Percentiles rank a stretch among this genome's conserved stretches.
Evolutionary conservation across 2,329 filamentous ascomycete genomes (phyloP).

Genomic region (Stagonosporopsis vannaccii): DNA sequence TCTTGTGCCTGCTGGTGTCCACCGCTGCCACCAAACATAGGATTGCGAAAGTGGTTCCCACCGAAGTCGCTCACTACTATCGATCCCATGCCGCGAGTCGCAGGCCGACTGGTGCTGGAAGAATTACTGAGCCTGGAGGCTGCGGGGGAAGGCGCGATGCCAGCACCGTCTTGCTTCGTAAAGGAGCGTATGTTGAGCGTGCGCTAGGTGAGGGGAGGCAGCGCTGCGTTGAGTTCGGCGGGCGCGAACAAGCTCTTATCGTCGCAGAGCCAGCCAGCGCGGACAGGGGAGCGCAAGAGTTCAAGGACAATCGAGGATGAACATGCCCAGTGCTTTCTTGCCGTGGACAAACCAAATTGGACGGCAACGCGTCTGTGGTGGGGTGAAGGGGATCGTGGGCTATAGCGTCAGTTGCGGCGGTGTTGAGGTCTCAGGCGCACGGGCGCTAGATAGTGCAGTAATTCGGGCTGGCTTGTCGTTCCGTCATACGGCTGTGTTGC

Average conservation of each 20-base stretch:
- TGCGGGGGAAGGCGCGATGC: constrained; percentile 24
- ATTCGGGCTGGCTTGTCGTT: constrained; percentile 8
- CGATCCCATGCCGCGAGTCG: constrained; percentile 64
- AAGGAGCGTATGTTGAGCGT: constrained; percentile 24
- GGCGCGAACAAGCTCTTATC: constrained; percentile 36
- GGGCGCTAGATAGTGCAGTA: background rate
- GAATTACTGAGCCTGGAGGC: constrained; percentile 4
- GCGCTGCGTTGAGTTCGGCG: constrained; percentile 23
- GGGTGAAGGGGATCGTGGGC: constrained; percentile 18
- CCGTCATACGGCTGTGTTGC: constrained; percentile 28
- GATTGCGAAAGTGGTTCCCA: constrained; percentile 76
- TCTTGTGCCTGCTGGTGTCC: constrained; percentile 52
- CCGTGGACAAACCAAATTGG: constrained; percentile 56
- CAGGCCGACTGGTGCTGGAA: constrained; percentile 21
- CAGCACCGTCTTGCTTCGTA: constrained; percentile 16
- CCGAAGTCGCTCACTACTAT: constrained; percentile 72
- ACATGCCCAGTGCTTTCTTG: constrained; percentile 41
- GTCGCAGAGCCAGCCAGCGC: constrained; percentile 24
- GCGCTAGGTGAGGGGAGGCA: constrained; percentile 22
- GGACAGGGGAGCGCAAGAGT: constrained; percentile 23
- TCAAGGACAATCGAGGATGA: constrained; percentile 15
- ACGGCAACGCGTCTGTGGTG: constrained; percentile 44
- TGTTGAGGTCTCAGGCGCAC: constrained; percentile 1
- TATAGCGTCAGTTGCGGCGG: constrained; percentile 28
- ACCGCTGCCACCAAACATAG: constrained; percentile 65